Conservation (phyloP, 1,284 basidiomycete species). For the Phenoliferia sp. region DNA sequence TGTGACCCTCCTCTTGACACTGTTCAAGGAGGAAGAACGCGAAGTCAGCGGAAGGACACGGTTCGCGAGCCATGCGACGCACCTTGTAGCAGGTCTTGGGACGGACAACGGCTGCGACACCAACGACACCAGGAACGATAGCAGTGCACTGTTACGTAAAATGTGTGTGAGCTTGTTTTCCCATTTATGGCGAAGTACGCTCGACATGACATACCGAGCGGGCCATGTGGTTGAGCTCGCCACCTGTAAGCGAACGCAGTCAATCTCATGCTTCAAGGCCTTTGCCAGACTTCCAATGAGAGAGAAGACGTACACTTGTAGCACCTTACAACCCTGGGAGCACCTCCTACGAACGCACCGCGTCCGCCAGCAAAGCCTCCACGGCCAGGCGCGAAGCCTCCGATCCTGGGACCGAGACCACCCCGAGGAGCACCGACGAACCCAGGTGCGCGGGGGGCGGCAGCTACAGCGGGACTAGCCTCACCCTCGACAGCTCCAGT, state of each 20-base stretch:
- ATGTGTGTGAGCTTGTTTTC: neutral
- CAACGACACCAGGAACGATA: slow-evolving; percentile 50
- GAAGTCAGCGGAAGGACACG: neutral
- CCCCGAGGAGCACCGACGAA: slow-evolving; percentile 8
- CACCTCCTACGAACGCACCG: slow-evolving; percentile 43
- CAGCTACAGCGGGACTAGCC: neutral
- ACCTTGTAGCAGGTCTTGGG: slow-evolving; percentile 72
- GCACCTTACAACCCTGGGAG: slow-evolving; percentile 57
- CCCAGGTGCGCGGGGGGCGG: neutral
- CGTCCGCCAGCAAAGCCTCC: slow-evolving; percentile 24
- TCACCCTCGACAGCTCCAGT: slow-evolving; percentile 12
- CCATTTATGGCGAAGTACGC: neutral
- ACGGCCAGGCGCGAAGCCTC: slow-evolving; percentile 18
- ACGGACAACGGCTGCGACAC: slow-evolving; percentile 50
- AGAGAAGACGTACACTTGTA: slow-evolving; percentile 54
- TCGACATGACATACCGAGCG: neutral
- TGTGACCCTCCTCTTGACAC: slow-evolving; percentile 77
- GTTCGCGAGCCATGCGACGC: neutral
- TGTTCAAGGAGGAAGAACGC: neutral
- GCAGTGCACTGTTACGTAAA: slow-evolving; percentile 67
- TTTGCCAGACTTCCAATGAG: slow-evolving; percentile 1
- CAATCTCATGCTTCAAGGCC: neutral
- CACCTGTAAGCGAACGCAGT: slow-evolving; percentile 33
- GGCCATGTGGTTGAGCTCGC: slow-evolving; percentile 74
- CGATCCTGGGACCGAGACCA: slow-evolving; percentile 5